Evolutionary conservation across 2,329 filamentous ascomycete genomes (phyloP).

Genomic region (Lecanoromycetidae sp.): DNA sequence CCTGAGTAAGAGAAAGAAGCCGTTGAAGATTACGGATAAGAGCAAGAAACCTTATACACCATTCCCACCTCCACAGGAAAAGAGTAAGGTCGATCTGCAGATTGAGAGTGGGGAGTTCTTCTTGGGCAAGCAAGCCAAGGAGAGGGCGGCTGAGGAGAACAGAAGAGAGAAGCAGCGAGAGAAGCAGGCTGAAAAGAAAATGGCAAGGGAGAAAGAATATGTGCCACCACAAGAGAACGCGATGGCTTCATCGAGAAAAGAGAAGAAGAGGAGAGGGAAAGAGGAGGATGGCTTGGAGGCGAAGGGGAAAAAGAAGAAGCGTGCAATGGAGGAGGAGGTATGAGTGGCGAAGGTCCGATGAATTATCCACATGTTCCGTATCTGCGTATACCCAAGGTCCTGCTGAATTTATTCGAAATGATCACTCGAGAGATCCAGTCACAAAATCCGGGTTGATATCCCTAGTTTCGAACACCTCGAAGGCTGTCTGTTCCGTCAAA

Average conservation of each 20-base stretch:
- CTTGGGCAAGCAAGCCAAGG: conserved; percentile 82
- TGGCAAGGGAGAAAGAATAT: conserved; percentile 74
- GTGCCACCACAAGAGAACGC: conserved; percentile 69
- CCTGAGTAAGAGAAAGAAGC: conserved; percentile 69
- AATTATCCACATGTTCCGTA: not conserved
- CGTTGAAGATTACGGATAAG: conserved; percentile 84
- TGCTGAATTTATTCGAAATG: no score
- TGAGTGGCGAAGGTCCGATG: not conserved
- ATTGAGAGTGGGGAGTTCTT: conserved; percentile 98
- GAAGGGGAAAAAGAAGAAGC: conserved; percentile 6
- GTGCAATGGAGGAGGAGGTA: not conserved
- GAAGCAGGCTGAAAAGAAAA: conserved; percentile 79
- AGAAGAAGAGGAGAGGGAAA: conserved; percentile 37
- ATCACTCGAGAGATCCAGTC: no score
- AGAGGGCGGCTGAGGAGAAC: conserved; percentile 66
- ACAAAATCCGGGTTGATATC: no score
- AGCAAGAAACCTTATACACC: conserved; percentile 88
- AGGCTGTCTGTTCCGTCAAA: no score
- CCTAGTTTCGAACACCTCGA: no score
- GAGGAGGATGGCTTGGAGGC: conserved; percentile 28
- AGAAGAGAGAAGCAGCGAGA: conserved; percentile 71
- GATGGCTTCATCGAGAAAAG: conserved; percentile 43
- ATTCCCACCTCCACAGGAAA: conserved; percentile 91
- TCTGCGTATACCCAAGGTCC: not conserved
- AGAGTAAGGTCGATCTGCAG: conserved; percentile 97